phyloP scores from a whole-genome alignment of 2,329 filamentous ascomycete genomes.

The Xenoacremonium recifei region DNA sequence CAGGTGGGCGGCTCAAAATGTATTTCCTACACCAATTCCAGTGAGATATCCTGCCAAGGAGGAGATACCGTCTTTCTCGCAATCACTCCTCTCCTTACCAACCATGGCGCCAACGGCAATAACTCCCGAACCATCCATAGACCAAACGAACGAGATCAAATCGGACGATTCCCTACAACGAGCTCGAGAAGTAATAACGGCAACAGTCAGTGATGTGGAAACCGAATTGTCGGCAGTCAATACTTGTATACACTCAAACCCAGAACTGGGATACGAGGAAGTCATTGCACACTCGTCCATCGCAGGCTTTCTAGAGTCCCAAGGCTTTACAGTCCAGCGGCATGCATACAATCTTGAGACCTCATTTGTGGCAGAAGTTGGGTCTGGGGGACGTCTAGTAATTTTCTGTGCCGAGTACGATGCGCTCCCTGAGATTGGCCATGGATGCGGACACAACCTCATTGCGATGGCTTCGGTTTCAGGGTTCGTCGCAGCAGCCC shows the following conservation, averaged over 20 bases:
- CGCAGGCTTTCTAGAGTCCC: slow-evolving; percentile 39
- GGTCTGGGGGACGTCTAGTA: slow-evolving; percentile 40
- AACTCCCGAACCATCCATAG: no score
- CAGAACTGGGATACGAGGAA: slow-evolving; percentile 52
- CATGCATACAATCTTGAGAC: slow-evolving; percentile 52
- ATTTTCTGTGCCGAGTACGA: slow-evolving; percentile 48
- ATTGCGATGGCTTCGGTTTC: slow-evolving; percentile 41
- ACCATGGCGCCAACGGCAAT: no score
- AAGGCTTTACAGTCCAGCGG: slow-evolving; percentile 45
- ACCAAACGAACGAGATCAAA: no score
- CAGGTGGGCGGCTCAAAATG: no score
- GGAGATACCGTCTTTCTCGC: no score
- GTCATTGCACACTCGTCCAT: slow-evolving; percentile 51
- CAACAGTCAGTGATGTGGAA: no score
- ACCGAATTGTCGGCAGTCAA: no score
- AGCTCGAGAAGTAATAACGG: no score
- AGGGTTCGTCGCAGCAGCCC: slow-evolving; percentile 37
- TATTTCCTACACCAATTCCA: no score
- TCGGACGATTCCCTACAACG: no score
- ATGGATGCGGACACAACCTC: slow-evolving; percentile 46
- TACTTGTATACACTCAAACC: slow-evolving; percentile 42
- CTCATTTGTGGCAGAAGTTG: slow-evolving; percentile 46
- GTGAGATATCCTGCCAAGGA: no score
- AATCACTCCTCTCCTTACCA: no score
- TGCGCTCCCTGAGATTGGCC: slow-evolving; percentile 45